Percentiles rank a stretch among this genome's conserved stretches.
Conservation (phyloP, 257 asterid genomes). For the Eustoma russellianum region DNA sequence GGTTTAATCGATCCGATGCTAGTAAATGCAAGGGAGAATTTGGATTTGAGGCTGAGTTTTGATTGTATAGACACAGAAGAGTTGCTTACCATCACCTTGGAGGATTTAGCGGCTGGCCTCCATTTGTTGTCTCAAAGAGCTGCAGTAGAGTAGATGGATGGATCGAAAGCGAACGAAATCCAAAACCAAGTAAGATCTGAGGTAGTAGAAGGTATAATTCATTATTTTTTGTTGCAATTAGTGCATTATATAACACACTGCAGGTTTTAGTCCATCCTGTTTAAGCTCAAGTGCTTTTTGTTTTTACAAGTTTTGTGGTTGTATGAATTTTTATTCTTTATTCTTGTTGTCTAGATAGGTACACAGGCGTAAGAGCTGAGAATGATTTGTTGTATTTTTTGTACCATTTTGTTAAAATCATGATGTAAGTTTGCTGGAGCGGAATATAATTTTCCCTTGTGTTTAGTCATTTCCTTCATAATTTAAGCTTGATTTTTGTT, state of each 20-base stretch:
- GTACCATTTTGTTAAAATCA: constrained; percentile 3
- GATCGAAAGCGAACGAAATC: neutral
- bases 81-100: constrained; percentile 54
- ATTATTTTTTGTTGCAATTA: neutral
- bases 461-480: no score
- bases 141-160: neutral
- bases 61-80: constrained; percentile 60
- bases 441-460: no score
- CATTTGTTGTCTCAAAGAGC: constrained; percentile 38
- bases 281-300: neutral
- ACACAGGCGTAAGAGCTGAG: neutral
- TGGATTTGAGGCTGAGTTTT: constrained; percentile 69
- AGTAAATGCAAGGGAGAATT: constrained; percentile 66
- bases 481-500: no score
- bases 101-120: constrained; percentile 72
- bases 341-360: neutral
- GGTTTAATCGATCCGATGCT: constrained; percentile 75
- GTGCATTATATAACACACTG: no score
- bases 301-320: neutral
- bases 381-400: constrained; percentile 3
- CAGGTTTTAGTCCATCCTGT: neutral
- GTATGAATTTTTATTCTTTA: neutral
- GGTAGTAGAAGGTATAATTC: neutral
- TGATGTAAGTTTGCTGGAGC: neutral
- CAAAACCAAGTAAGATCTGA: neutral